Base-by-base conservation (phyloP, 2,329 filamentous ascomycete genomes). In the Cytospora chrysosperma region DNA sequence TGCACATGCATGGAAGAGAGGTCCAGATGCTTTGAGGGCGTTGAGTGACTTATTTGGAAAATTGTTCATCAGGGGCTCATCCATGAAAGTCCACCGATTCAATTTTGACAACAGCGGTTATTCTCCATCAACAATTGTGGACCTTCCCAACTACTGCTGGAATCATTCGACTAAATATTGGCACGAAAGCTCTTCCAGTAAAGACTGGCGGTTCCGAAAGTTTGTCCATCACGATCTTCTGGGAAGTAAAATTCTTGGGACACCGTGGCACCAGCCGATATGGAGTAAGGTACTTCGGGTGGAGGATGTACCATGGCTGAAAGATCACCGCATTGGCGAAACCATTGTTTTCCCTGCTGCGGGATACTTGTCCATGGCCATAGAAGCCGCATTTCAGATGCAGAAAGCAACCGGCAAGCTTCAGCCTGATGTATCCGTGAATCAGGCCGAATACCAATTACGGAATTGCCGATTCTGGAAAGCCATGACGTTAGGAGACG, bases 231-330 rank as follows among this genome's bases (percentile, higher is more conserved):
- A 72, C 34, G 69, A 70, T 34, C 51, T 73, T 1, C 66, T 68
- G 7, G 68, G 70, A 1, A 57, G 24, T 0, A 64, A 61, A 4
- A 34, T 67, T 34, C 2, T 56, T 47, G 27, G 70, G 56, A 65
- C 40, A 40, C 50, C 51, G 28, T 12, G 63, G 56, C 12, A 60
- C n/a, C 3, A 67, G 26, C 67, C 66, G 12, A 43, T 51, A 3
- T 69, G 64, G 64, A 27, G 65, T 37, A 62, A 66, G 21, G 63
- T 64, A 28, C 49, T 64, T 0, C 50, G 56, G 1, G 24, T 68
- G 3, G 61, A 56, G 5, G 67, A 70, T 34, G 63, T 69, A 4
- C 74, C 81, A 19, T 81, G 78, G 65, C 60, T 76, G n/a, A 66
- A 69, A 47, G 70, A 69, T 30, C 71, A 72, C 59, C 43, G 64